Evolutionary conservation across 176 grass and related monocot species (phyloP), one percentile per base, ranked within the genome.

Genomic region (Oryza australiensis): DNA sequence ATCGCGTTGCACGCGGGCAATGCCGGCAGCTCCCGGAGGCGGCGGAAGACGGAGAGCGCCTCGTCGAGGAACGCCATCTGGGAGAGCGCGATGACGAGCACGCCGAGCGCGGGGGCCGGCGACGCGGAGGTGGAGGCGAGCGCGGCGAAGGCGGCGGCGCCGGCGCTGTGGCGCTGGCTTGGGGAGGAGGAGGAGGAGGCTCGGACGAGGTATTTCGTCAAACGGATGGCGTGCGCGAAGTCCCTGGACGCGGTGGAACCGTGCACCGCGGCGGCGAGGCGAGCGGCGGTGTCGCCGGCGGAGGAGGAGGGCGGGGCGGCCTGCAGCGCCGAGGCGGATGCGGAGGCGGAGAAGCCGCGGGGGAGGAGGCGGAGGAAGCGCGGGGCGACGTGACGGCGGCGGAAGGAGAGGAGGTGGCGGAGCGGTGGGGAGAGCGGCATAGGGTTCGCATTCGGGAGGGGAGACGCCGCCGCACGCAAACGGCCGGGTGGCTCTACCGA

Each of bases 131-230:
- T 89, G 14, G 87, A 85, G 24, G 82, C 77, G 20, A 89, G 87
- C 65, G 53, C 53, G 5, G 77, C 20, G 77, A 85, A 85, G 11
- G 82, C 87, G 5, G 51, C 18, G 10, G 49, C 12, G 26, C 67
- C 74, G 3, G 74, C 1, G 49, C 51, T 18, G 18, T 18, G 75
- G 46, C 15, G 6, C 18, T 64, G 16, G 18, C 51, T 22, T 0
- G 51, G 18, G 1, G 51, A 55, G 42, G 18, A 22, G 30, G 82
- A 42, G 5, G 84, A 22, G 30, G 82, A 42, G 5, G 84, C 63
- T 30, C 86, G 84, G 80, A 87, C 22, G 30, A 90, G 88, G 45
- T 68, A 82, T 87, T 90, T 90, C 74, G 88, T 87, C 88, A 90
- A 86, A 87, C 84, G 70, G 74, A 90, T 90, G 51, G 88, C 84